Base-by-base conservation (phyloP, 1,284 basidiomycete genomes). In the Gymnopus androsaceus region DNA sequence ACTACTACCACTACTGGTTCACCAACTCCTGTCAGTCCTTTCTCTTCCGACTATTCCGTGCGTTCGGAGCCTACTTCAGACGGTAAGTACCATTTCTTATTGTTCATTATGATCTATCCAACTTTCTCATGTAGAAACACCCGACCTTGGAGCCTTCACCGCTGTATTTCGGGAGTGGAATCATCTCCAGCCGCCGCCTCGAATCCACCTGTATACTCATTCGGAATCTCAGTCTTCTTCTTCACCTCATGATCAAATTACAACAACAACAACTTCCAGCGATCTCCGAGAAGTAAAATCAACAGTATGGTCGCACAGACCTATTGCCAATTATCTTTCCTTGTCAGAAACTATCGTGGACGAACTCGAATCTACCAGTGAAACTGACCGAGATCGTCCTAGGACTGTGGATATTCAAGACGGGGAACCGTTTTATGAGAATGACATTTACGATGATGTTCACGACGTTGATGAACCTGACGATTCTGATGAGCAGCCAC, bases 81-180 rank as follows among this genome's bases (percentile, higher is more conserved):
- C 67, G 82, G 83, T 82, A 61, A 68, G 78, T 50, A 50, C 51
- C 59, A 56, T 30, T 17, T 28, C 44, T 3, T 50, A n/a, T 33
- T 33, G 5, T 19, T 19, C 21, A 30, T 56, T 36, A 36, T 56
- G 14, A 14, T 25, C 15, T 8, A 36, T 12, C 21, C 23, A 27
- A 14, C n/a, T 58, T 53, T 51, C 17, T 34, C 17, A 46, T n/a
- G 3, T 25, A 83, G 88, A 90, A 71, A 79, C 82, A 59, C 88
- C 88, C 44, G 88, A 90, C 72, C 77, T 91, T 19, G 88, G 89
- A 12, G 85, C 87, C 17, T 90, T 92, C 69, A 80, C 76, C 14
- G 77, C 82, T 49, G 85, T 92, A 38, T 82, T 92, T 54, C 80
- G 87, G 40, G 88, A 83, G 56, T 76, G 87, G 69, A 79, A 76